Percentiles rank a stretch among this genome's conserved stretches.
phyloP scores from a whole-genome alignment of 2,329 filamentous ascomycete genomes.

The Talaromyces albobiverticillius region DNA sequence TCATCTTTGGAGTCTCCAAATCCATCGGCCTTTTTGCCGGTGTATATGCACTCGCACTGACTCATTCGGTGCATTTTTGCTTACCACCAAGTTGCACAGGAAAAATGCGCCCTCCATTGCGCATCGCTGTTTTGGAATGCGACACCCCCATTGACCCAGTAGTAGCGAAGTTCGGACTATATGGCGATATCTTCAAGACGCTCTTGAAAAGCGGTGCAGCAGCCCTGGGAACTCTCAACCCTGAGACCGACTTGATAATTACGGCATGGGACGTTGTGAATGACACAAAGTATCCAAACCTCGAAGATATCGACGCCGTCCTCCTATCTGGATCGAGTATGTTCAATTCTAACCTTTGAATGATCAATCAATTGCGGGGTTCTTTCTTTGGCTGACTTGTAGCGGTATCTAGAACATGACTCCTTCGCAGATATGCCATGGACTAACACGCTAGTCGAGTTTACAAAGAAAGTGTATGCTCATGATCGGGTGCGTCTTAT shows the following conservation, averaged over 20 bases:
- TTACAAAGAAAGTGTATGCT: slow-evolving; percentile 58
- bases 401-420: slow-evolving; percentile 56
- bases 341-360: too few relatives aligned
- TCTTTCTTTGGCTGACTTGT: not conserved
- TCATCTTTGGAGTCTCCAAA: too few relatives aligned
- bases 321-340: slow-evolving; percentile 71
- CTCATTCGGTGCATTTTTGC: too few relatives aligned
- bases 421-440: slow-evolving; percentile 72
- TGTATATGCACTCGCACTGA: too few relatives aligned
- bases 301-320: slow-evolving; percentile 75
- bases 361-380: not conserved
- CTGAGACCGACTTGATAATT: slow-evolving; percentile 52
- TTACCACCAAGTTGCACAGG: not conserved
- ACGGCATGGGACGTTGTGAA: slow-evolving; percentile 70
- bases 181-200: slow-evolving; percentile 66
- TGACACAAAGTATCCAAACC: slow-evolving; percentile 64
- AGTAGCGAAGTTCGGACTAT: slow-evolving; percentile 64
- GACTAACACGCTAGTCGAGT: slow-evolving; percentile 73
- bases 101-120: slow-evolving; percentile 51
- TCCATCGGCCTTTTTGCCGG: slow-evolving; percentile 34
- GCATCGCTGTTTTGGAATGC: slow-evolving; percentile 84
- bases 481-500: slow-evolving; percentile 66
- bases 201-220: slow-evolving; percentile 58
- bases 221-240: slow-evolving; percentile 33
- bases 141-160: slow-evolving; percentile 70